phyloP scores from a whole-genome alignment of 768 basidiomycete species.

The Trametes cingulata region DNA sequence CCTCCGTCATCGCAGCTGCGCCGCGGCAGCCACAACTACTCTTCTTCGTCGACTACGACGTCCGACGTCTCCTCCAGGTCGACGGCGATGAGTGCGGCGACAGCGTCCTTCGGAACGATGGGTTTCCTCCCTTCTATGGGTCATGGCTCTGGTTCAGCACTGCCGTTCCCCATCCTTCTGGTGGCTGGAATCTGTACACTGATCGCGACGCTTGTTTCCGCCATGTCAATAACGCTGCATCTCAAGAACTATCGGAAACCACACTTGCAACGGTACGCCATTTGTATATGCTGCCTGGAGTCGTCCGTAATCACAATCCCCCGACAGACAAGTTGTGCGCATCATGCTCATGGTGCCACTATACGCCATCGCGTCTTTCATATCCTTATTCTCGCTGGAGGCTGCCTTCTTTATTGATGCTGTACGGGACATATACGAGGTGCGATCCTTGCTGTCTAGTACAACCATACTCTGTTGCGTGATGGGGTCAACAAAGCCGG shows the following conservation, averaged over 20 bases:
- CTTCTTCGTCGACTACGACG: slow-evolving; percentile 5
- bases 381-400: slow-evolving; percentile 91
- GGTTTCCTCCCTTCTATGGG: slow-evolving; percentile 7
- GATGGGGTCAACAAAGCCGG: too few species aligned
- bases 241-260: slow-evolving; percentile 88
- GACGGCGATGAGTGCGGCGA: neutral
- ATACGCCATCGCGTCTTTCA: slow-evolving; percentile 87
- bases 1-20: neutral
- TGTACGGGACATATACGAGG: slow-evolving; percentile 95
- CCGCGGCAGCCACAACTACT: neutral
- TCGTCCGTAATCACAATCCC: neutral
- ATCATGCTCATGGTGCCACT: slow-evolving; percentile 98
- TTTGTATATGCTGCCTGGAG: neutral
- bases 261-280: slow-evolving; percentile 65
- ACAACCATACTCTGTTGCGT: neutral
- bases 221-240: slow-evolving; percentile 76
- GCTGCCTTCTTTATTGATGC: slow-evolving; percentile 97
- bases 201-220: slow-evolving; percentile 71
- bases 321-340: slow-evolving; percentile 78
- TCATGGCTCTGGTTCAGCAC: slow-evolving; percentile 57
- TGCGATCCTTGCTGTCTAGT: slow-evolving; percentile 34
- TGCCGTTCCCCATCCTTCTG: slow-evolving; percentile 51
- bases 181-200: slow-evolving; percentile 64
- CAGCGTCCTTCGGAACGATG: neutral
- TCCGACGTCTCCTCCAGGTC: neutral